Conservation (phyloP, 345 rosid species). For the Kernera saxatilis region DNA sequence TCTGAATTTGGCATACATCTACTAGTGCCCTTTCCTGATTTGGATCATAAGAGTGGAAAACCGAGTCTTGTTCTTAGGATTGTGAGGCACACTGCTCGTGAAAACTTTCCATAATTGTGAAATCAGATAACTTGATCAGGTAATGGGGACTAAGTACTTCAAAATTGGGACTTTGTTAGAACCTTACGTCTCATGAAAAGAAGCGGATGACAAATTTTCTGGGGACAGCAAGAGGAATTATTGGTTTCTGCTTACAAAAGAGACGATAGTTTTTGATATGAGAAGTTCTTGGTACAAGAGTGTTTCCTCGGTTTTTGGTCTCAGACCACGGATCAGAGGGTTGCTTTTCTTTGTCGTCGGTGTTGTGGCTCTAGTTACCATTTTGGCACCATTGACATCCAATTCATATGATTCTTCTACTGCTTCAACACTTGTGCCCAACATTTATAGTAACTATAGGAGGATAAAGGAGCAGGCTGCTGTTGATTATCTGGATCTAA, state of each 20-base stretch:
- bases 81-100: neutral
- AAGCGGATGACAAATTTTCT: slow-evolving; percentile 32
- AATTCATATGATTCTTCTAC: slow-evolving; percentile 45
- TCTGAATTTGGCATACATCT: slow-evolving; percentile 17
- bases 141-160: slow-evolving; percentile 22
- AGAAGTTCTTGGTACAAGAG: slow-evolving; percentile 77
- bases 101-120: neutral
- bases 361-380: slow-evolving; percentile 57
- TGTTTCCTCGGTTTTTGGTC: slow-evolving; percentile 55
- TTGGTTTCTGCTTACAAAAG: slow-evolving; percentile 12
- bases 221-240: slow-evolving; percentile 25
- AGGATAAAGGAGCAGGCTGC: slow-evolving; percentile 90
- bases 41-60: slow-evolving; percentile 27
- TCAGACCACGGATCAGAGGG: slow-evolving; percentile 60
- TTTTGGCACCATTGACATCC: slow-evolving; percentile 67
- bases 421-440: slow-evolving; percentile 37
- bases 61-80: neutral
- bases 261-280: slow-evolving; percentile 51
- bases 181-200: slow-evolving; percentile 35
- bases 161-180: slow-evolving; percentile 29
- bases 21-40: slow-evolving; percentile 13
- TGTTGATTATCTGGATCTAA: slow-evolving; percentile 75
- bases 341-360: slow-evolving; percentile 57
- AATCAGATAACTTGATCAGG: slow-evolving; percentile 5
- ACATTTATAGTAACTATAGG: slow-evolving; percentile 64